Conservation (phyloP, 805 yeast species). For the Wickerhamiella azyma region DNA sequence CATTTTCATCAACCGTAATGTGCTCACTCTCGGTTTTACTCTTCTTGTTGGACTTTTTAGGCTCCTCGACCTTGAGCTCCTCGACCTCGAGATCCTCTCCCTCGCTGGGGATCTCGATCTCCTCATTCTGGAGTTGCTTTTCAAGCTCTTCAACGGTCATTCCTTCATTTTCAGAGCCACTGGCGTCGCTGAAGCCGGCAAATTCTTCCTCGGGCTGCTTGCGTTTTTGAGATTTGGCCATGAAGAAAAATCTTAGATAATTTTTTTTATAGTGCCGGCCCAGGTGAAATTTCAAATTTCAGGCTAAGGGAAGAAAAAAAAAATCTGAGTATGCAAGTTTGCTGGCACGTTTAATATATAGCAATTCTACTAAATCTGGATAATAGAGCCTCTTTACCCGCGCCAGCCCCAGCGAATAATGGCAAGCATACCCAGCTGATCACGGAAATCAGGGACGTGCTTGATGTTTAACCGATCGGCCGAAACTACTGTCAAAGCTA, state of each 20-base stretch:
- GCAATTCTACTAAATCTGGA: not conserved
- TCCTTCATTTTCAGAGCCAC: constrained; percentile 9
- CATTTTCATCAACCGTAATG: constrained; percentile 13
- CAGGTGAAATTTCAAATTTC: not conserved
- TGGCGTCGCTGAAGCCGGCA: not conserved
- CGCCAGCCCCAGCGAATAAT: too few relatives aligned
- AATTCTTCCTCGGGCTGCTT: constrained; percentile 1
- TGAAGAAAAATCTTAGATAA: not conserved
- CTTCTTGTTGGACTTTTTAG: constrained; percentile 4
- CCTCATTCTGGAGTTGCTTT: constrained; percentile 14
- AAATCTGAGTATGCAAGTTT: not conserved
- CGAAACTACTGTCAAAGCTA: too few relatives aligned
- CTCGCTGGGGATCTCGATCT: constrained; percentile 19
- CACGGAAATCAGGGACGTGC: too few relatives aligned
- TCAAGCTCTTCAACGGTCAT: constrained; percentile 18
- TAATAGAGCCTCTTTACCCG: not conserved
- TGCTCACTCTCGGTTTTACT: constrained; percentile 6
- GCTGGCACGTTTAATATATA: not conserved
- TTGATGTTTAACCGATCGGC: too few relatives aligned
- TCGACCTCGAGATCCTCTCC: constrained; percentile 23
- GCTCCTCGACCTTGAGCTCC: constrained; percentile 16
- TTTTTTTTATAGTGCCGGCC: not conserved
- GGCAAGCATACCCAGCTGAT: too few relatives aligned
- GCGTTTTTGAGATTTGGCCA: not conserved
- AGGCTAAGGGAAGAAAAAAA: not conserved